Evolutionary conservation across 345 rosid species (phyloP).

Genomic region (Dimocarpus longan): DNA sequence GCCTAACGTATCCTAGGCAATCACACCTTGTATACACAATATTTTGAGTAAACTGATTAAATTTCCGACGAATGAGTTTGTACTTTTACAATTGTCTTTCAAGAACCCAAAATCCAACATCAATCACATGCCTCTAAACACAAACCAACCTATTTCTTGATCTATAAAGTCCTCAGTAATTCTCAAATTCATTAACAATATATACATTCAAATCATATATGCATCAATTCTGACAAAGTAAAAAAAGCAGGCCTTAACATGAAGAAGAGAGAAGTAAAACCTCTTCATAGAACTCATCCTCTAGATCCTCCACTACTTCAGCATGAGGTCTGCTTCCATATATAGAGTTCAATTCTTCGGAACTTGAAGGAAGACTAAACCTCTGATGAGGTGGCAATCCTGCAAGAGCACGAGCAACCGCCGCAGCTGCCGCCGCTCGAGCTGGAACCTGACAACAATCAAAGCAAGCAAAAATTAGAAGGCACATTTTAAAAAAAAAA

Average conservation of each 20-base stretch:
- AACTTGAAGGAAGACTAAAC: slow-evolving; percentile 71
- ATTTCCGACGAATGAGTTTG: not conserved
- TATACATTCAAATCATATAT: not conserved
- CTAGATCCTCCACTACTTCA: slow-evolving; percentile 64
- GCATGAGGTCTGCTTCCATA: slow-evolving; percentile 72
- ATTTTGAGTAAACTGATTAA: not conserved
- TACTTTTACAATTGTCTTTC: not conserved
- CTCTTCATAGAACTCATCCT: slow-evolving; percentile 88
- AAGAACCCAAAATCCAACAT: not conserved
- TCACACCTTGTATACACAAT: not conserved
- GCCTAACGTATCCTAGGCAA: not conserved
- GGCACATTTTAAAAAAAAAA: not conserved
- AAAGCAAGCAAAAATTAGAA: not conserved
- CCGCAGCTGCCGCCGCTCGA: slow-evolving; percentile 97
- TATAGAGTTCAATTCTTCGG: slow-evolving; percentile 68
- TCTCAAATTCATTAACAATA: not conserved
- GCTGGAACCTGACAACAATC: slow-evolving; percentile 75
- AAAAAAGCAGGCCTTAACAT: no score
- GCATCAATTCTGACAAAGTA: not conserved
- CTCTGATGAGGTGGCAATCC: slow-evolving; percentile 84
- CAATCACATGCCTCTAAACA: not conserved
- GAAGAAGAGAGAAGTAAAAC: slow-evolving; percentile 30
- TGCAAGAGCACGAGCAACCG: slow-evolving; percentile 91
- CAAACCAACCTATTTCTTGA: slow-evolving; percentile 7
- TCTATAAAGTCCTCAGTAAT: not conserved